Percentiles rank a stretch among this genome's conserved stretches.
Conservation (phyloP, 441 rosid species). For the Corymbia calophylla region DNA sequence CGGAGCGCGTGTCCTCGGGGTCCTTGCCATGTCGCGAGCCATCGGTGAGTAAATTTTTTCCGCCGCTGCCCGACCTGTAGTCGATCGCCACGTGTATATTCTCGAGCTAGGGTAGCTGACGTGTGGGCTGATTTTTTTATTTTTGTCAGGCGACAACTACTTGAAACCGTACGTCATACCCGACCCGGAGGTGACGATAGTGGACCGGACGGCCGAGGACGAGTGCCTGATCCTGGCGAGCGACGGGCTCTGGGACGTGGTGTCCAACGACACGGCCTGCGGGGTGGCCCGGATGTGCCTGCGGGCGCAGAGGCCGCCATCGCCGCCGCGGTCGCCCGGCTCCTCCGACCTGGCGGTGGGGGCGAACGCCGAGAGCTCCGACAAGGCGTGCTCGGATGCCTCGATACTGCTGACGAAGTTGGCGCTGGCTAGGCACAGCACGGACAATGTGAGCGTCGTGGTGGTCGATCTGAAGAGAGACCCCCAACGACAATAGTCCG, state of each 20-base stretch:
- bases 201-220: slow-evolving; percentile 52
- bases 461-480: slow-evolving; percentile 68
- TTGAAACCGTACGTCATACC: slow-evolving; percentile 82
- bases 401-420: slow-evolving; percentile 8
- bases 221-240: slow-evolving; percentile 86
- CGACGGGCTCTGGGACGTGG: slow-evolving; percentile 96
- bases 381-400: slow-evolving; percentile 75
- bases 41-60: slow-evolving; percentile 33
- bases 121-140: background rate
- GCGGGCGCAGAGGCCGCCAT: slow-evolving; percentile 18
- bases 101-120: background rate
- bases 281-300: slow-evolving; percentile 77
- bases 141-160: slow-evolving; percentile 36
- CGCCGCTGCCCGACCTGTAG: background rate
- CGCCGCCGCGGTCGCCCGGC: slow-evolving; percentile 11
- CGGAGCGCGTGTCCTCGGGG: slow-evolving; percentile 80
- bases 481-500: background rate
- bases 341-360: slow-evolving; percentile 12
- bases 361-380: slow-evolving; percentile 28
- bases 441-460: slow-evolving; percentile 37
- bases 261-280: slow-evolving; percentile 74
- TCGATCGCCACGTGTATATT: background rate
- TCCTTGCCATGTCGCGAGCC: slow-evolving; percentile 94
- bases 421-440: slow-evolving; percentile 8
- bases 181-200: slow-evolving; percentile 76